Evolutionary conservation across 306 rosid genomes (phyloP), one percentile per base, ranked within the genome.

Genomic region (Oemleria cerasiformis): DNA sequence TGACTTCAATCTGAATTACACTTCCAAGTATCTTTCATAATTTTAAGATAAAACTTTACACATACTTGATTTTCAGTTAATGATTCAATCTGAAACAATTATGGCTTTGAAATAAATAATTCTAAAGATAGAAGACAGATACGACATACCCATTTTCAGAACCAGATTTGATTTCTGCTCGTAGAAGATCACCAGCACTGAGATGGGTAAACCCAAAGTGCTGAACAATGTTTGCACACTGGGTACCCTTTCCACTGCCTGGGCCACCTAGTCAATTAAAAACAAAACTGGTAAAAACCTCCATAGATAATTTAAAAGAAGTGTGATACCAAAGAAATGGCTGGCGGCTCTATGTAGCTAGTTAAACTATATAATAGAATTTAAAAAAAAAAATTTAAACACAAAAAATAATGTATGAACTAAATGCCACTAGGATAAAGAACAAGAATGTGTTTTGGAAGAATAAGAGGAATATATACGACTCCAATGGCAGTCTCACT

Each of bases 111-210:
- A 30, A 58, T 21, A 50, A 41, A 60, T 75, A n/a, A 65, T 23
- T 48, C 45, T 36, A 61, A 56, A 53, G 64, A 7, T 6, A 11
- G 9, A 9, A 48, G 65, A 53, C 19, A 71, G 57, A 82, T 59
- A 68, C 63, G 17, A 8, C 61, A 14, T 87, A 94, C 99, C 99
- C 99, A 88, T 95, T 95, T 85, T 86, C 92, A 67, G 99, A 95
- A 65, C 96, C 99, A 71, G 99, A 95, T 75, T 86, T 89, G 65
- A 88, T 91, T 83, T 95, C 99, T 73, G 88, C 99, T 57, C 99
- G 87, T 62, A 95, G 88, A 81, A 95, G 99, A 85, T 95, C 99
- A n/a, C 99, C 99, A 62, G 99, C 99, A 80, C 99, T 95, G 68
- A 95, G 99, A 81, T 95, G 99, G 74, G 92, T 88, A 80, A 60